Evolutionary conservation across 2,329 filamentous ascomycete species (phyloP), one percentile per base, ranked within the genome.

Genomic region (Penicillium glabrum): DNA sequence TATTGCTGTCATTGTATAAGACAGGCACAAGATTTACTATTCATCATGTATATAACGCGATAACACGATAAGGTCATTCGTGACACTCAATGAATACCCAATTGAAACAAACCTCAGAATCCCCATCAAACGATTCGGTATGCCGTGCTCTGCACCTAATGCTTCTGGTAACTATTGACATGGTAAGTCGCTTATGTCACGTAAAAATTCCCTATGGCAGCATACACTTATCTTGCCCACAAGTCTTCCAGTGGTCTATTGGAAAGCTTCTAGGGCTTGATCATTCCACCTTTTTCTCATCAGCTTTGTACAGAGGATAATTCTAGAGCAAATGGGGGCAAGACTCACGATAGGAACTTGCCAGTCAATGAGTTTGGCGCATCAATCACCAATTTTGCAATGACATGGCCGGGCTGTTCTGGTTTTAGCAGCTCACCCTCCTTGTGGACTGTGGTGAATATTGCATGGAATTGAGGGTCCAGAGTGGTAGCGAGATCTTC

Each of bases 381-480:
- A 46, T 83, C 79, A 16, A 90, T 72, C 1, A 87, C 88, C 60
- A 98, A 79, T 67, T 85, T 89, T 3, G 92, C 93, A 74, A 98
- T 93, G 14, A 97, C 91, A 73, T 87, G 79, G 0, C 91, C 93
- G 0, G 93, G 90, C 75, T 92, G 88, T 67, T 96, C 91, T 0
- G 93, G 91, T 74, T 83, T 86, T 61, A 97, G 79, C 49, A 98
- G 75, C 49, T 83, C 83, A 13, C 92, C 92, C 5, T 83, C 81
- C 62, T 86, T 83, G 70, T 92, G 88, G 16, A 89, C 82, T 1
- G 84, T 79, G 13, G 85, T 79, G 67, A 98, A 98, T 65, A 83
- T 86, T 16, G 78, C 73, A 23, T 79, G 79, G 63, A 87, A 82
- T 51, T 80, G 79, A 21, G 76, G 75, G 61, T 84, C 82, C 82